Evolutionary conservation across 1,139 yeast species (phyloP).

Genomic region (Protomyces lactucae-debilis): DNA sequence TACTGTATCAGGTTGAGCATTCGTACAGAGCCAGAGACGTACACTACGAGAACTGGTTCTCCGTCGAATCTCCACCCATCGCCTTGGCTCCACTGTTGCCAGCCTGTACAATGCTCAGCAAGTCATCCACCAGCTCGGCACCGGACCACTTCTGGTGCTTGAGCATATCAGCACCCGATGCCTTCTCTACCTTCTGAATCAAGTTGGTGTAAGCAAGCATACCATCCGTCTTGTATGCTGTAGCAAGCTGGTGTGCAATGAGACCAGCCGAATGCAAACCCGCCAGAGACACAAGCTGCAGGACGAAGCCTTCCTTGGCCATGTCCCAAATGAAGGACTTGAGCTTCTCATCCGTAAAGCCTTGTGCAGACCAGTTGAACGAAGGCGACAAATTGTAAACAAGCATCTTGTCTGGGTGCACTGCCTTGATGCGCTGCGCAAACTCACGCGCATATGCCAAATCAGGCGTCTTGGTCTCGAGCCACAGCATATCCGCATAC

Average conservation of each 20-base stretch:
- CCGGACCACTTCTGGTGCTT: constrained; percentile 62
- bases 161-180: constrained; percentile 48
- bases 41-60: constrained; percentile 15
- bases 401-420: constrained; percentile 51
- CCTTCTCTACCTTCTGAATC: constrained; percentile 49
- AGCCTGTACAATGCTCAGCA: constrained; percentile 46
- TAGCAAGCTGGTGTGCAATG: constrained; percentile 39
- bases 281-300: constrained; percentile 53
- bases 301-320: constrained; percentile 52
- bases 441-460: constrained; percentile 49
- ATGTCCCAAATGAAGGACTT: constrained; percentile 51
- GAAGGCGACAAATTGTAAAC: constrained; percentile 58
- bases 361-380: constrained; percentile 56
- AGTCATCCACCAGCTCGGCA: constrained; percentile 50
- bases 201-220: constrained; percentile 55
- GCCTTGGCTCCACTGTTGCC: constrained; percentile 36
- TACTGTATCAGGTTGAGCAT: not conserved
- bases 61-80: constrained; percentile 23
- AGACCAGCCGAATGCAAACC: constrained; percentile 53
- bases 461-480: constrained; percentile 56
- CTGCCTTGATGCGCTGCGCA: constrained; percentile 47
- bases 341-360: constrained; percentile 48
- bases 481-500: constrained; percentile 55
- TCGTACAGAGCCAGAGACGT: not conserved
- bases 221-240: constrained; percentile 42